A percentile compares a stretch with the other conserved stretches of the same genome.
Evolutionary conservation across 2,329 filamentous ascomycete species (phyloP).

Genomic region (Alternaria infectoria): DNA sequence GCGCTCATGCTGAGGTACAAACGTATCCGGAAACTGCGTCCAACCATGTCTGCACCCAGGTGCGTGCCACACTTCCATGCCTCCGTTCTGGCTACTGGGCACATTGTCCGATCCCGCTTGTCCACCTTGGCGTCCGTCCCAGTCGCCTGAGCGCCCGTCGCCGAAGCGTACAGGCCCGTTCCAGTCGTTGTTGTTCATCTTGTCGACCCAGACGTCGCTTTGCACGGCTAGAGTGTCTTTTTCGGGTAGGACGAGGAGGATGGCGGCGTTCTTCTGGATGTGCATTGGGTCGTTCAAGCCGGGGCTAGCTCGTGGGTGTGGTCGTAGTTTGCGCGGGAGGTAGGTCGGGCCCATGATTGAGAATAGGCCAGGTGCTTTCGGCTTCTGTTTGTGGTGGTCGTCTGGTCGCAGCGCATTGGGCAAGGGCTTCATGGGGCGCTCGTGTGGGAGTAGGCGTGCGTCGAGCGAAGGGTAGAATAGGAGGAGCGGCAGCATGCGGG

Average conservation of each 20-base stretch:
- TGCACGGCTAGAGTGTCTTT: constrained; percentile 51
- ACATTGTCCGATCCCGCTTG: constrained; percentile 18
- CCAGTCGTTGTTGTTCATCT: constrained; percentile 44
- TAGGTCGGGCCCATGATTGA: constrained; percentile 52
- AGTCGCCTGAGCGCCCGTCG: constrained; percentile 40
- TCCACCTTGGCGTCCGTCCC: constrained; percentile 34
- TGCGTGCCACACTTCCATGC: constrained; percentile 50
- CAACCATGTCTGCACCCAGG: constrained; percentile 49
- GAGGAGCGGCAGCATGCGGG: constrained; percentile 47
- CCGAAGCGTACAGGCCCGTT: constrained; percentile 44
- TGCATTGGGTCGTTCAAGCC: constrained; percentile 44
- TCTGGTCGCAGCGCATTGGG: constrained; percentile 44
- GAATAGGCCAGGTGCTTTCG: constrained; percentile 44
- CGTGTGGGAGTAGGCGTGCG: constrained; percentile 49
- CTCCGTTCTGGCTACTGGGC: constrained; percentile 30
- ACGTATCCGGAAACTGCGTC: constrained; percentile 52
- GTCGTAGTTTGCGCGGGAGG: constrained; percentile 46
- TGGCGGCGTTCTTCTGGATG: constrained; percentile 48
- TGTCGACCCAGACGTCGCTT: constrained; percentile 52
- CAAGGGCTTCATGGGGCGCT: constrained; percentile 46
- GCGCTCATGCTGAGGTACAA: constrained; percentile 48
- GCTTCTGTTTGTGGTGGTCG: constrained; percentile 37
- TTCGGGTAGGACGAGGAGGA: constrained; percentile 52
- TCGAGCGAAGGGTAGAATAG: constrained; percentile 54
- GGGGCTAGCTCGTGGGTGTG: constrained; percentile 51